phyloP scores from a whole-genome alignment of 768 basidiomycete species.

The Trichaptum fuscoviolaceum region DNA sequence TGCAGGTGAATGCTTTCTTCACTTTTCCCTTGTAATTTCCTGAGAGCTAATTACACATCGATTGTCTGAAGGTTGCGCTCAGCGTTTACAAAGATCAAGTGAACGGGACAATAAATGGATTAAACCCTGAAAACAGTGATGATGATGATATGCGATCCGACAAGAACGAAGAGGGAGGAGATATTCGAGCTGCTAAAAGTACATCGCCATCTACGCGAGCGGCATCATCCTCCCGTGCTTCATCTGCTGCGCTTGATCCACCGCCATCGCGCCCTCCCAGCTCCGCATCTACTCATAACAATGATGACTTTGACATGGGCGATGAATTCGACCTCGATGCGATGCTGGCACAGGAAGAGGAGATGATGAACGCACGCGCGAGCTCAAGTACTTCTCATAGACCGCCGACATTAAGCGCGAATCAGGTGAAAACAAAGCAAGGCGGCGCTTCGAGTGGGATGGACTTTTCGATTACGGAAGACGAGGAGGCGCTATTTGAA shows the following conservation, averaged over 20 bases:
- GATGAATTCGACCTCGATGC: constrained; percentile 13
- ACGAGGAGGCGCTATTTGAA: constrained; percentile 37
- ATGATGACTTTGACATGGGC: constrained; percentile 6
- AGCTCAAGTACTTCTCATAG: constrained; percentile 5
- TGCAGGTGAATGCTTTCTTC: constrained; percentile 57
- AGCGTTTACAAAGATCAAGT: constrained; percentile 78
- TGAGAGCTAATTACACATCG: constrained; percentile 8
- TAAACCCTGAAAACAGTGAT: constrained; percentile 24
- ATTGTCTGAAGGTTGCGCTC: constrained; percentile 47
- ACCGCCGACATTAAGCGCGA: constrained; percentile 7
- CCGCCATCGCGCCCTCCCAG: background rate
- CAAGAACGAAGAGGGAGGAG: constrained; percentile 15
- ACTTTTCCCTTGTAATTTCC: background rate
- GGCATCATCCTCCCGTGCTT: constrained; percentile 9
- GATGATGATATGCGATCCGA: constrained; percentile 24
- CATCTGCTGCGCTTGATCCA: constrained; percentile 9
- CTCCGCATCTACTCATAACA: constrained; percentile 5
- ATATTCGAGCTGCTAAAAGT: constrained; percentile 21
- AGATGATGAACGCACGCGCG: constrained; percentile 12
- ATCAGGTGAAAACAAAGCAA: constrained; percentile 7
- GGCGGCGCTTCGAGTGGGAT: constrained; percentile 13
- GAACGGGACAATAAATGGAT: constrained; percentile 35
- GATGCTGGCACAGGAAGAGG: constrained; percentile 17
- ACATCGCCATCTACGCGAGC: constrained; percentile 5
- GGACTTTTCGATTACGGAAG: constrained; percentile 24